phyloP scores from a whole-genome alignment of 2,329 filamentous ascomycete genomes.

The Aspergillus fumigatiaffinis region DNA sequence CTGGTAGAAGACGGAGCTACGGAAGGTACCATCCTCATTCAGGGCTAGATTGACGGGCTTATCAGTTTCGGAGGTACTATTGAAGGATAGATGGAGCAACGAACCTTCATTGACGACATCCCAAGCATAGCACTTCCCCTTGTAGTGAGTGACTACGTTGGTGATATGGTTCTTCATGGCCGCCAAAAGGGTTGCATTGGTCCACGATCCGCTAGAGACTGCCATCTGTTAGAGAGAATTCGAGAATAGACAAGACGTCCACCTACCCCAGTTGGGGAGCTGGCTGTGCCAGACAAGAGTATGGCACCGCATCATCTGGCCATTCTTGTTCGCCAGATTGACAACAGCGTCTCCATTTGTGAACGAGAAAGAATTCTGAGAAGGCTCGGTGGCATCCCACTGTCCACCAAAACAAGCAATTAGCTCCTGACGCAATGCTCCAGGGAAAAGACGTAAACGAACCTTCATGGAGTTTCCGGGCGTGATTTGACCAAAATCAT shows the following conservation, averaged over 20 bases:
- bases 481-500: slow-evolving; percentile 63
- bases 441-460: not conserved
- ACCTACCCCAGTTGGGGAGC: slow-evolving; percentile 53
- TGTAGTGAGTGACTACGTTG: slow-evolving; percentile 34
- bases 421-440: not conserved
- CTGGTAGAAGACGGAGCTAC: slow-evolving; percentile 39
- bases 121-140: slow-evolving; percentile 36
- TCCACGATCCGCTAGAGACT: slow-evolving; percentile 52
- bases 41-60: slow-evolving; percentile 24
- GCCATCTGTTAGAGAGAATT: not conserved
- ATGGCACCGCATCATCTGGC: slow-evolving; percentile 59
- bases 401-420: slow-evolving; percentile 22
- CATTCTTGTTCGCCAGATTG: slow-evolving; percentile 36
- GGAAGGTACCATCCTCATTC: slow-evolving; percentile 46
- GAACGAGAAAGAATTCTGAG: slow-evolving; percentile 55
- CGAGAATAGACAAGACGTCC: slow-evolving; percentile 10
- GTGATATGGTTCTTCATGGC: slow-evolving; percentile 49
- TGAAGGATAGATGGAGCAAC: not conserved
- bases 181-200: slow-evolving; percentile 52
- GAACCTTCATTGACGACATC: slow-evolving; percentile 39
- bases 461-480: slow-evolving; percentile 60
- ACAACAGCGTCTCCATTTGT: slow-evolving; percentile 51
- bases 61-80: not conserved
- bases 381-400: slow-evolving; percentile 61
- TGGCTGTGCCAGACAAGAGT: slow-evolving; percentile 50